Conservation (phyloP, 2,329 filamentous ascomycete genomes). For the Scedosporium minutisporum region DNA sequence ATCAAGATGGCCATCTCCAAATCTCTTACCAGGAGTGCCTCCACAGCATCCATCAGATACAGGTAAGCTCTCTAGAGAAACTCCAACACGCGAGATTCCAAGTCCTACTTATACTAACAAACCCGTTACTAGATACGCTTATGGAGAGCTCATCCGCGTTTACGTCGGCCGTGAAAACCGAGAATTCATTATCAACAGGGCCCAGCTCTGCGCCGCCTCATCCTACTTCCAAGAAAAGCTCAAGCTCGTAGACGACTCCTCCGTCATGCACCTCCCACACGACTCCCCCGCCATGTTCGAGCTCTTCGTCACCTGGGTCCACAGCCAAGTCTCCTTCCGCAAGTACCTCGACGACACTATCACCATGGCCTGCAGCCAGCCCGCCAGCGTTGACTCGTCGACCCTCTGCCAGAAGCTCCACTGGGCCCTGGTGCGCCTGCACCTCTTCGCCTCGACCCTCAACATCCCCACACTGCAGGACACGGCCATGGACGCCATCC, state of each 20-base stretch:
- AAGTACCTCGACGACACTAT: conserved; percentile 32
- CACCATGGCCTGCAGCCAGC: conserved; percentile 11
- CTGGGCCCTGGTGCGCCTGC: conserved; percentile 46
- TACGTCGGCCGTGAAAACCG: conserved; percentile 32
- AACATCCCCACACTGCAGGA: conserved; percentile 43
- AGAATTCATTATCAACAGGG: conserved; percentile 32
- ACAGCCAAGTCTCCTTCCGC: conserved; percentile 32
- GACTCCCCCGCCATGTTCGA: conserved; percentile 43
- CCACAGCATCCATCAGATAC: conserved; percentile 1
- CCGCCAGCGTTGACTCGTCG: conserved; percentile 12
- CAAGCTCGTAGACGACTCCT: conserved; percentile 28
- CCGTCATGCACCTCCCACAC: conserved; percentile 30
- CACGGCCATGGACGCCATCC: conserved; percentile 46
- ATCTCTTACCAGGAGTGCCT: conserved; percentile 1
- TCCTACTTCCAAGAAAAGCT: conserved; percentile 38
- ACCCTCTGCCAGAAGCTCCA: conserved; percentile 32
- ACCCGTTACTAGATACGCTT: conserved; percentile 7
- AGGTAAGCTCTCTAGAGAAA: neutral
- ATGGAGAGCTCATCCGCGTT: conserved; percentile 22
- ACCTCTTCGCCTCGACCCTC: conserved; percentile 46
- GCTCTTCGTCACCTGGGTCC: conserved; percentile 44
- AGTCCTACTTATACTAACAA: neutral
- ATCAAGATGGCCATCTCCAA: conserved; percentile 1
- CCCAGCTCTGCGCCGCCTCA: conserved; percentile 35
- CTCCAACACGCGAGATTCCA: conserved; percentile 1